Evolutionary conservation across 169 alveolate species (phyloP).

Genomic region (Plasmodium gaboni): DNA sequence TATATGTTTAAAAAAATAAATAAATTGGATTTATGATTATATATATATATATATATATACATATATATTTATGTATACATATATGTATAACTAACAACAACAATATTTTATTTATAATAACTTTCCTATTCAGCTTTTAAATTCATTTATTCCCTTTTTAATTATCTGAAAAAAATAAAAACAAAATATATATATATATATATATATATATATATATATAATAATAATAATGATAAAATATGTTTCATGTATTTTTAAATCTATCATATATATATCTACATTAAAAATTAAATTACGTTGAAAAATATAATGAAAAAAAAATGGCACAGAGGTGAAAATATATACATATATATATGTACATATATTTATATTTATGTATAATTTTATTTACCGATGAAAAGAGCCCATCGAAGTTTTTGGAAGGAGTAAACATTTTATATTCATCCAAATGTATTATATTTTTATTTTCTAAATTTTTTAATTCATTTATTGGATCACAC

Average conservation of each 20-base stretch:
- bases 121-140: constrained; percentile 26
- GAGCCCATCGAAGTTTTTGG: constrained; percentile 67
- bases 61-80: too few relatives aligned
- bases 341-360: neutral
- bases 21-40: too few relatives aligned
- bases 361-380: neutral
- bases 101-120: too few relatives aligned
- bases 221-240: neutral
- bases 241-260: neutral
- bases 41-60: too few relatives aligned
- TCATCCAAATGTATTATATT: constrained; percentile 73
- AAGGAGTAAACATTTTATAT: constrained; percentile 73
- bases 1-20: too few relatives aligned
- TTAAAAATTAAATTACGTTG: too few relatives aligned
- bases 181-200: neutral
- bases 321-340: neutral
- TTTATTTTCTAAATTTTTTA: constrained; percentile 67
- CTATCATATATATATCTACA: neutral
- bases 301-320: constrained; percentile 5
- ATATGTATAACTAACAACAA: neutral
- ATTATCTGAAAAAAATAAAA: constrained; percentile 42
- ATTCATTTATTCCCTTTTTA: constrained; percentile 64
- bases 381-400: constrained; percentile 68
- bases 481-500: constrained; percentile 77
- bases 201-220: neutral